Percentiles rank a stretch among this genome's conserved stretches.
These are phyloP conservation scores for Helotiales sp. DNA, from an alignment of 2,329 filamentous ascomycete genomes.

Conservation along the genomic window DNA sequence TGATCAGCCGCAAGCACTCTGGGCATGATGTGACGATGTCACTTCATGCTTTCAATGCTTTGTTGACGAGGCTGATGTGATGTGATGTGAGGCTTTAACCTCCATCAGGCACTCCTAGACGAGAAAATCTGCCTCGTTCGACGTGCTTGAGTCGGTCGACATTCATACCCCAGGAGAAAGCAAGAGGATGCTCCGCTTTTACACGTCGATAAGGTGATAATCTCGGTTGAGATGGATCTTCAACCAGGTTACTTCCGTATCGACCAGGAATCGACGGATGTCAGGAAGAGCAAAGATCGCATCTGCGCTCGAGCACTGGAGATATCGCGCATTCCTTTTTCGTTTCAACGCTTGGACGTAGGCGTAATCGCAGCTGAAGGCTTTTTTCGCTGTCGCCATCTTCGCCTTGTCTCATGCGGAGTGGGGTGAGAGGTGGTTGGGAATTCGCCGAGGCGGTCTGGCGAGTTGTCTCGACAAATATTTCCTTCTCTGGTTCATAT, in stretches of 20 bases:
- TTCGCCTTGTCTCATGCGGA: no score
- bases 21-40: conserved; percentile 15
- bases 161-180: conserved; percentile 17
- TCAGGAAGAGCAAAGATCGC: conserved; percentile 9
- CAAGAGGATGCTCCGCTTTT: conserved; percentile 5
- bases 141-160: background rate
- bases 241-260: background rate
- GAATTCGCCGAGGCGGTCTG: background rate
- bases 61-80: conserved; percentile 4
- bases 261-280: background rate
- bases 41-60: conserved; percentile 15
- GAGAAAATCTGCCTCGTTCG: conserved; percentile 14
- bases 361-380: no score
- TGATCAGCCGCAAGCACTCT: conserved; percentile 4
- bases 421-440: background rate
- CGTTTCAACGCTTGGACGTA: conserved; percentile 8
- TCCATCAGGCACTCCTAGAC: background rate
- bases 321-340: background rate
- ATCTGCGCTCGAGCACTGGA: conserved; percentile 7
- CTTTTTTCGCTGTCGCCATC: no score
- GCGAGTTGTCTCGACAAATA: background rate
- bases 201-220: conserved; percentile 17
- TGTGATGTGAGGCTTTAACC: conserved; percentile 5
- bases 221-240: conserved; percentile 10
- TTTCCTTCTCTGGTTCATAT: conserved; percentile 6